Conservation (phyloP, 2,329 filamentous ascomycete genomes). For the Aspergillus hortae region DNA sequence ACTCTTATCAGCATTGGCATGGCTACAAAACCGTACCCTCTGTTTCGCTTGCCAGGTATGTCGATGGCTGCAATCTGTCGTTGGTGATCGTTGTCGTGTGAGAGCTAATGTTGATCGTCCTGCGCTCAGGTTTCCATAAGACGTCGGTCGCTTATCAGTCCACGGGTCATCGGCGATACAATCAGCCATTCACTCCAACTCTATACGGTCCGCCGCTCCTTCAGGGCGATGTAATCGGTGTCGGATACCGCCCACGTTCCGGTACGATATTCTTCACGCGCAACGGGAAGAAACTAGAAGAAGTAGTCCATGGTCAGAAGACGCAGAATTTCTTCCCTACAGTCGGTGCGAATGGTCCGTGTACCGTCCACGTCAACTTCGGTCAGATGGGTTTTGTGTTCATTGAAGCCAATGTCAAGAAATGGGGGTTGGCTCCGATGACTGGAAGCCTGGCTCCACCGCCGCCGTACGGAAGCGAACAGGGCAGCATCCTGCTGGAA, state of each 20-base stretch:
- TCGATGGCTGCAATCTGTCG: constrained; percentile 5
- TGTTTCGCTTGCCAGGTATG: constrained; percentile 90
- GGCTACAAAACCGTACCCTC: constrained; percentile 92
- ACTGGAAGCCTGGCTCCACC: constrained; percentile 92
- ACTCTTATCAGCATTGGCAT: constrained; percentile 88
- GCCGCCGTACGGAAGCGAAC: constrained; percentile 93
- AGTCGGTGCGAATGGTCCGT: constrained; percentile 91
- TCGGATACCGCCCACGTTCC: constrained; percentile 90
- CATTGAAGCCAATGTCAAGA: constrained; percentile 99
- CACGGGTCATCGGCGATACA: constrained; percentile 78
- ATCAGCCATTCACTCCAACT: constrained; percentile 81
- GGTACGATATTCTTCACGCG: constrained; percentile 97
- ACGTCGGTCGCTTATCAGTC: constrained; percentile 90
- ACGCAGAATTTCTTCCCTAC: constrained; percentile 97
- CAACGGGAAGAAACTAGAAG: constrained; percentile 95
- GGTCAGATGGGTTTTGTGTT: constrained; percentile 98
- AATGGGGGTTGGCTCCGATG: constrained; percentile 96
- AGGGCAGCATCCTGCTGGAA: constrained; percentile 92
- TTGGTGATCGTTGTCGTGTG: constrained; percentile 10
- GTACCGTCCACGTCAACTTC: constrained; percentile 92
- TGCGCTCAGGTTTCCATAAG: constrained; percentile 73
- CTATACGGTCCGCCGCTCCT: constrained; percentile 79
- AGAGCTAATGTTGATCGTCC: not conserved
- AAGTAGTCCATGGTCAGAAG: constrained; percentile 89
- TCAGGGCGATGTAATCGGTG: constrained; percentile 92